phyloP scores from a whole-genome alignment of 352 stramenopile genomes.

The Pythium oligandrum region DNA sequence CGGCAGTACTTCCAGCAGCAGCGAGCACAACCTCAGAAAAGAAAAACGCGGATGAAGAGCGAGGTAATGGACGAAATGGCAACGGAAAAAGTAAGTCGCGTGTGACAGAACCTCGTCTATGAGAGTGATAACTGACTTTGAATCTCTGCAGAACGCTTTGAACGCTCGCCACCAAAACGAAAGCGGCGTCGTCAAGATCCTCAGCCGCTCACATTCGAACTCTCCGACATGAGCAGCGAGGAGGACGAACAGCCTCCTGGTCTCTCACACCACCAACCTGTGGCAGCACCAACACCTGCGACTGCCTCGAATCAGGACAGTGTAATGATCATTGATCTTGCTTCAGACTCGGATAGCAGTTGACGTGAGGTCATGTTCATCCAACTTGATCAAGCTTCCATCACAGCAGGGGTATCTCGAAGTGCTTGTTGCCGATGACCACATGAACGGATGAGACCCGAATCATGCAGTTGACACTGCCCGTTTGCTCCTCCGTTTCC shows the following conservation, averaged over 20 bases:
- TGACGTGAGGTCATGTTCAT: too few relatives aligned
- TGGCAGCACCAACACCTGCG: background rate
- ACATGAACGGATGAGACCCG: conserved; percentile 44
- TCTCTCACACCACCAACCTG: conserved; percentile 2
- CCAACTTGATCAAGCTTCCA: background rate
- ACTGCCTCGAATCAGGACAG: too few relatives aligned
- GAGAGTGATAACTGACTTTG: background rate
- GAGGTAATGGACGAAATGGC: too few relatives aligned
- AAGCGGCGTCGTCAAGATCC: conserved; percentile 11
- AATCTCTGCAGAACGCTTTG: background rate
- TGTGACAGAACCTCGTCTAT: background rate
- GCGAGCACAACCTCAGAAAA: too few relatives aligned
- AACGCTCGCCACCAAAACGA: background rate
- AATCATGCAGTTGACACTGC: conserved; percentile 2
- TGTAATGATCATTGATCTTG: conserved; percentile 15
- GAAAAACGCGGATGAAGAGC: too few relatives aligned
- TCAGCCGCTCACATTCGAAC: conserved; percentile 4
- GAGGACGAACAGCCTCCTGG: conserved; percentile 20
- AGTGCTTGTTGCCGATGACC: conserved; percentile 83
- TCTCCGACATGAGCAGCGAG: conserved; percentile 22
- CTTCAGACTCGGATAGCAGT: conserved; percentile 14
- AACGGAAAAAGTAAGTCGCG: background rate
- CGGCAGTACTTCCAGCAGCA: too few relatives aligned
- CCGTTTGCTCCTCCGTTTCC: conserved; percentile 11
- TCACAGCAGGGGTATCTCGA: conserved; percentile 56